These are phyloP conservation scores for Stagonosporopsis rhizophila DNA, from an alignment of 2,329 filamentous ascomycete genomes.

Conservation along the genomic window DNA sequence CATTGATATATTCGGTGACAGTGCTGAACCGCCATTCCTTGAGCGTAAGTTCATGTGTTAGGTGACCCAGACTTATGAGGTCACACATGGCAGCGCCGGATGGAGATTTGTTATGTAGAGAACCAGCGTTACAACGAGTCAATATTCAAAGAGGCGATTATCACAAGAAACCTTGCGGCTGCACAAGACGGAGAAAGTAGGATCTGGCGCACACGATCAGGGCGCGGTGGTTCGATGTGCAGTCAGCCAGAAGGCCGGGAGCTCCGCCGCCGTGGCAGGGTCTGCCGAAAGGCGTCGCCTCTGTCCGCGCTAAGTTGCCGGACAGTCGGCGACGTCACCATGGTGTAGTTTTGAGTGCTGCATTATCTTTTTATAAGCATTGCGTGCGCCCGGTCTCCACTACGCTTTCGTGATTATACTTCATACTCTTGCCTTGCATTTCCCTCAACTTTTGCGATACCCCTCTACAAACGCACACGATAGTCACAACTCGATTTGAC, in stretches of 20 bases:
- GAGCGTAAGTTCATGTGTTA: neutral
- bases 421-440: constrained; percentile 1
- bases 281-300: constrained; percentile 38
- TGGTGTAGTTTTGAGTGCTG: constrained; percentile 34
- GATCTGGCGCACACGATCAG: constrained; percentile 21
- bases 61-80: constrained; percentile 6
- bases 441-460: neutral
- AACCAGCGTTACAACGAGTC: neutral
- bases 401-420: constrained; percentile 1
- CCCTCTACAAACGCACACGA: neutral
- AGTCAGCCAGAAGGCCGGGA: constrained; percentile 5
- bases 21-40: constrained; percentile 9
- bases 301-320: constrained; percentile 27
- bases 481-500: neutral
- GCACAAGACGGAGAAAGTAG: constrained; percentile 5
- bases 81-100: neutral
- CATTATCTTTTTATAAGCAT: constrained; percentile 40
- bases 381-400: constrained; percentile 23
- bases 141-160: constrained; percentile 2
- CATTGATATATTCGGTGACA: constrained; percentile 25
- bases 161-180: constrained; percentile 1
- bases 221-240: constrained; percentile 29
- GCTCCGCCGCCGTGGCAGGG: constrained; percentile 27
- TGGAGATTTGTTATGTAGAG: neutral
- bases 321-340: constrained; percentile 49